Evolutionary conservation across 2,329 filamentous ascomycete species (phyloP).

Genomic region (Fusarium sp.): DNA sequence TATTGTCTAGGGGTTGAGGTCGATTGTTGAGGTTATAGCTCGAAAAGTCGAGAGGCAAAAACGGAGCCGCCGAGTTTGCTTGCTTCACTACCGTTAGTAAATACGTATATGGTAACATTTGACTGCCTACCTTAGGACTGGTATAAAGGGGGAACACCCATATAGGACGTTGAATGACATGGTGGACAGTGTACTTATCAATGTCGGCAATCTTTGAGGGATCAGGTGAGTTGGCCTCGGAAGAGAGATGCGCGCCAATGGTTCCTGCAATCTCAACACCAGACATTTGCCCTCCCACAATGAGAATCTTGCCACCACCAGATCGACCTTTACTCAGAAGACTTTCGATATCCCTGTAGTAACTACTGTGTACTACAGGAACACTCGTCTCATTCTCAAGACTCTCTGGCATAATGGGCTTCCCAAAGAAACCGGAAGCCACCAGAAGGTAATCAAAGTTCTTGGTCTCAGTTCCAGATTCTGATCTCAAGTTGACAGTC

Average conservation of each 20-base stretch:
- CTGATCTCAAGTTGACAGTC: constrained; percentile 57
- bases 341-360: constrained; percentile 68
- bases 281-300: constrained; percentile 87
- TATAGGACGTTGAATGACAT: constrained; percentile 76
- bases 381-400: constrained; percentile 54
- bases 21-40: constrained; percentile 78
- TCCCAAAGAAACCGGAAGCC: constrained; percentile 82
- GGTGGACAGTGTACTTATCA: constrained; percentile 71
- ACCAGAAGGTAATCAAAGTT: constrained; percentile 79
- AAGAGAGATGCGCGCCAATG: constrained; percentile 78
- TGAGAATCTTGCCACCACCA: constrained; percentile 71
- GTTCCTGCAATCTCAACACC: constrained; percentile 82
- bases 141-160: constrained; percentile 77
- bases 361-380: constrained; percentile 76
- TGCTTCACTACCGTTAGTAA: constrained; percentile 53
- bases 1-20: constrained; percentile 70
- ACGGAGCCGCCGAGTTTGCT: constrained; percentile 65
- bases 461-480: constrained; percentile 56
- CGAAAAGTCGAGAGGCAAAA: constrained; percentile 79
- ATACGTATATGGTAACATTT: rapidly evolving
- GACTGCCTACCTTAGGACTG: constrained; percentile 60
- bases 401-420: constrained; percentile 64
- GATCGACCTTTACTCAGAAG: constrained; percentile 58
- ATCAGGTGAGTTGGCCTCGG: constrained; percentile 67
- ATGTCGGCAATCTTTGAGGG: constrained; percentile 56